A percentile compares a stretch with the other conserved stretches of the same genome.
Conservation (phyloP, 116 monocot species). For the Trichopus zeylanicus region DNA sequence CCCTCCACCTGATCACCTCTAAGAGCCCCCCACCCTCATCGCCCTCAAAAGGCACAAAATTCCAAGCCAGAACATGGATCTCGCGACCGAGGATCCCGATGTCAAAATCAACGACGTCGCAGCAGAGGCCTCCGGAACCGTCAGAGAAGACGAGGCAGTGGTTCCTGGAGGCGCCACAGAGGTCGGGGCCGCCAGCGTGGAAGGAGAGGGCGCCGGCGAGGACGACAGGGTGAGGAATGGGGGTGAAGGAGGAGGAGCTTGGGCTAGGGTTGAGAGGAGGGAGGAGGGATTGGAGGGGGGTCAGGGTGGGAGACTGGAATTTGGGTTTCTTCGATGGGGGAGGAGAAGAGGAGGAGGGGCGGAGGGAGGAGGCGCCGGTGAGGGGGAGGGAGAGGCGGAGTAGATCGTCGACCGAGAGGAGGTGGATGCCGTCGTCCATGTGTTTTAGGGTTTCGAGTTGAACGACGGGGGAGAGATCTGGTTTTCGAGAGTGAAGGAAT, state of each 20-base stretch:
- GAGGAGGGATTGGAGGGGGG: neutral
- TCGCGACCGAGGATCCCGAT: slow-evolving; percentile 27
- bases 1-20: slow-evolving; percentile 43
- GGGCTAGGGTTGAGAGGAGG: neutral
- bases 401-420: slow-evolving; percentile 64
- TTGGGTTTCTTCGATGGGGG: slow-evolving; percentile 22
- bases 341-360: slow-evolving; percentile 1
- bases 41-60: slow-evolving; percentile 51
- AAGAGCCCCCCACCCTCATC: slow-evolving; percentile 22
- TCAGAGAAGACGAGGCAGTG: slow-evolving; percentile 75
- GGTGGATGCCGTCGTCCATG: too few relatives aligned
- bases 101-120: slow-evolving; percentile 55
- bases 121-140: slow-evolving; percentile 40
- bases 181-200: slow-evolving; percentile 7
- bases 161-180: slow-evolving; percentile 6
- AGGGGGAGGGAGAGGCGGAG: slow-evolving; percentile 38
- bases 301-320: neutral
- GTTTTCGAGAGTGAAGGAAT: too few relatives aligned
- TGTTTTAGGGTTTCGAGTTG: too few relatives aligned
- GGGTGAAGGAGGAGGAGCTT: slow-evolving; percentile 21
- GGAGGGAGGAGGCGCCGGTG: slow-evolving; percentile 49
- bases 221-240: slow-evolving; percentile 30
- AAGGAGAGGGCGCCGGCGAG: slow-evolving; percentile 58
- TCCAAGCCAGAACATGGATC: slow-evolving; percentile 69
- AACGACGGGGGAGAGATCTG: too few relatives aligned